Evolutionary conservation across 2,329 filamentous ascomycete species (phyloP).

Genomic region (Arachnomyces sp.): DNA sequence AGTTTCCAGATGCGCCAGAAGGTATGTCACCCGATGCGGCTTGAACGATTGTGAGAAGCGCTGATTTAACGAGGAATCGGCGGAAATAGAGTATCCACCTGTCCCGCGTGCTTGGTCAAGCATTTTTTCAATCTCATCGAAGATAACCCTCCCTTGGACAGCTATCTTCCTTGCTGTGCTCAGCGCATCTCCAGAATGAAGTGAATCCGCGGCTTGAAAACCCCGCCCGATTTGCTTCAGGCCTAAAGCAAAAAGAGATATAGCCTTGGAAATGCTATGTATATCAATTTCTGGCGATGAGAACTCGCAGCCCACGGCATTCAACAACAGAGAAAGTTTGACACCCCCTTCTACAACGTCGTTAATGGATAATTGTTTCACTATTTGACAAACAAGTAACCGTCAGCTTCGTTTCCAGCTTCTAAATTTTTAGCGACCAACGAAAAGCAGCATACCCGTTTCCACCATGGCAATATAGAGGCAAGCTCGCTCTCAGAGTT

Average conservation of each 20-base stretch:
- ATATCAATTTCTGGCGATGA: conserved; percentile 33
- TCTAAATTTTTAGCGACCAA: too few species aligned
- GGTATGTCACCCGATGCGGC: conserved; percentile 34
- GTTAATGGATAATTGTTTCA: conserved; percentile 9
- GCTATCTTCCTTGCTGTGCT: conserved; percentile 32
- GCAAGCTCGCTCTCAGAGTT: too few species aligned
- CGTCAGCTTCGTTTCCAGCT: too few species aligned
- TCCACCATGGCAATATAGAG: too few species aligned
- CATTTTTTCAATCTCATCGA: conserved; percentile 38
- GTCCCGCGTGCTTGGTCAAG: conserved; percentile 26
- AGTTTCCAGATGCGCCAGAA: conserved; percentile 34
- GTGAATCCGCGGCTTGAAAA: conserved; percentile 23
- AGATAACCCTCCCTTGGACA: conserved; percentile 30
- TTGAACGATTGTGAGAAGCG: conserved; percentile 35
- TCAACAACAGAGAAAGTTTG: conserved; percentile 34
- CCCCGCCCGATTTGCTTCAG: conserved; percentile 32
- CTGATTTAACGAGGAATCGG: conserved; percentile 24
- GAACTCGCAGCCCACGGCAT: conserved; percentile 35
- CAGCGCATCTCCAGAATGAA: conserved; percentile 26
- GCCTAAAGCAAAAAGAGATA: conserved; percentile 33
- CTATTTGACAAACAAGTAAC: too few species aligned
- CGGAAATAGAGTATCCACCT: conserved; percentile 18
- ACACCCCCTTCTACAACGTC: conserved; percentile 27
- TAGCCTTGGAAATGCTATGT: conserved; percentile 34
- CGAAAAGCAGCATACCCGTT: too few species aligned